Percentiles rank a stretch among this genome's conserved stretches.
Conservation (phyloP, 176 grass and related monocot species). For the Avena sativa region DNA sequence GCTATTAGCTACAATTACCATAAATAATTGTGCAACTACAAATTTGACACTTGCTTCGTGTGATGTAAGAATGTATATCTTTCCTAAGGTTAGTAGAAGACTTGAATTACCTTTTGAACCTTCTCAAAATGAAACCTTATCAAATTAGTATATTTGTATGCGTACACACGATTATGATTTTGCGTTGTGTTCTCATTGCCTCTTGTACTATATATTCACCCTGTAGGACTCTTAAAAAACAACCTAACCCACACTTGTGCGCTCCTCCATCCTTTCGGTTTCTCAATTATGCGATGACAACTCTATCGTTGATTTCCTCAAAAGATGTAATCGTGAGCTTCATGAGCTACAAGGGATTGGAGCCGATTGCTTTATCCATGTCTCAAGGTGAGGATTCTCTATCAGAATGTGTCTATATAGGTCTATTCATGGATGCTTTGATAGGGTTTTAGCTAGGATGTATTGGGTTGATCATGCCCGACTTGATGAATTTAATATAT, state of each 20-base stretch:
- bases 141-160: background rate
- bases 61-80: background rate
- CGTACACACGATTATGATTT: background rate
- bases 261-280: background rate
- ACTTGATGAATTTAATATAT: background rate
- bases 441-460: background rate
- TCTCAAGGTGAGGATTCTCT: constrained; percentile 35
- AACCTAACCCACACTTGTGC: background rate
- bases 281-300: constrained; percentile 6
- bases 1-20: background rate
- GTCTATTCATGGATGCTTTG: constrained; percentile 3
- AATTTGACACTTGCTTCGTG: constrained; percentile 12
- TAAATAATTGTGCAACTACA: background rate
- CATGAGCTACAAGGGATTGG: constrained; percentile 13
- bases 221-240: background rate
- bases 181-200: background rate
- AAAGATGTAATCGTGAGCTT: background rate
- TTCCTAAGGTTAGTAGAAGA: background rate
- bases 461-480: background rate
- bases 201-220: background rate
- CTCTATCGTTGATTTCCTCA: constrained; percentile 9
- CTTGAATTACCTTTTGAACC: background rate
- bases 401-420: background rate
- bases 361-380: background rate
- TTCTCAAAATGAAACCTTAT: background rate